Percentiles rank a stretch among this genome's conserved stretches.
phyloP scores from a whole-genome alignment of 768 basidiomycete genomes.

The Sporobolomyces phaffii region DNA sequence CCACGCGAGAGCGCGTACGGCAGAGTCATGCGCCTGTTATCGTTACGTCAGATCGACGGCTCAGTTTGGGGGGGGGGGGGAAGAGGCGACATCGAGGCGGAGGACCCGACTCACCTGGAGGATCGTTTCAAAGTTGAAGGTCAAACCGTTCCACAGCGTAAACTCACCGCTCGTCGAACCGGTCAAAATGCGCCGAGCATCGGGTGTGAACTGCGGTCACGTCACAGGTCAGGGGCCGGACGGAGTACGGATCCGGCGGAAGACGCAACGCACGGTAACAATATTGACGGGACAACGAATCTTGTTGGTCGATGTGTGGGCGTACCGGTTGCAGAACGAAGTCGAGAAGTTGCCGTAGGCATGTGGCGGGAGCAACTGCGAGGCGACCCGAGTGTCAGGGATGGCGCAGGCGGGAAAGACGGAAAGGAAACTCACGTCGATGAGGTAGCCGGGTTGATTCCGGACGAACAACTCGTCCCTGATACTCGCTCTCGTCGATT shows the following conservation, averaged over 20 bases:
- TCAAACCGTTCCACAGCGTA: conserved; percentile 96
- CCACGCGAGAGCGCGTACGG: conserved; percentile 81
- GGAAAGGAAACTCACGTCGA: conserved; percentile 58
- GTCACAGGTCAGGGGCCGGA: not conserved
- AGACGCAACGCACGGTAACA: conserved; percentile 56
- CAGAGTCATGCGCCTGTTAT: conserved; percentile 73
- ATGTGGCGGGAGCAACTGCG: conserved; percentile 82
- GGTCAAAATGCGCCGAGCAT: conserved; percentile 84
- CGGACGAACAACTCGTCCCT: conserved; percentile 51
- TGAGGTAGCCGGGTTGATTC: conserved; percentile 70
- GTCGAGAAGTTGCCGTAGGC: conserved; percentile 89
- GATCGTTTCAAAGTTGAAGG: conserved; percentile 99
- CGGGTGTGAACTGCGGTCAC: conserved; percentile 80
- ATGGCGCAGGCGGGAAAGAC: not conserved
- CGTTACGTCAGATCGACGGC: no score
- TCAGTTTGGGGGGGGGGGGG: no score
- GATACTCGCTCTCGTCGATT: conserved; percentile 13
- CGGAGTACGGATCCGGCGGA: not conserved
- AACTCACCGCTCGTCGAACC: conserved; percentile 97
- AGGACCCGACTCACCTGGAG: conserved; percentile 70
- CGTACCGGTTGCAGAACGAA: conserved; percentile 91
- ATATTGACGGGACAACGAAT: conserved; percentile 95
- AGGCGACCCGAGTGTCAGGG: conserved; percentile 36
- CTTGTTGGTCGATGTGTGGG: conserved; percentile 98
- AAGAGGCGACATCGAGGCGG: not conserved